Evolutionary conservation across 805 yeast genomes (phyloP), one percentile per base, ranked within the genome.

Genomic region (Candida railenensis): DNA sequence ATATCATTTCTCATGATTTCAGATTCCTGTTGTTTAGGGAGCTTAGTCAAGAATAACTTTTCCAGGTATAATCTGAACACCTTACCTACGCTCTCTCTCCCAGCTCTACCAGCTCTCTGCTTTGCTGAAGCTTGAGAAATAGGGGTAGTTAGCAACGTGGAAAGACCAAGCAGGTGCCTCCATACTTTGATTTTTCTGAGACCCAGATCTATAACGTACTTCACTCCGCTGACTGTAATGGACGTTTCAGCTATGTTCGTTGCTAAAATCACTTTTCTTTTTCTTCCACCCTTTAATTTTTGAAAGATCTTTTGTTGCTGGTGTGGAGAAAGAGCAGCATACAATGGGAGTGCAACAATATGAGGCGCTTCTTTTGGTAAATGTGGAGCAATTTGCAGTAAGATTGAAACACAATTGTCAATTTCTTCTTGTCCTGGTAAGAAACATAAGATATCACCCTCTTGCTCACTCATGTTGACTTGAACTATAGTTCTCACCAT

Each of bases 231-330:
- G 32, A 94, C 94, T 3, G 99, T 94, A 50, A 94, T 83, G 25
- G 99, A 94, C 0, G 99, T 94, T 70, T 94, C 99, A 0, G 99
- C 99, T 55, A 94, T 90, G 62, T 94, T 94, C 1, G 99, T 94
- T 5, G 98, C 89, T 48, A 94, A 67, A 22, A 94, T 87, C 37
- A 94, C 84, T 62, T 94, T 94, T 53, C 99, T 78, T 57, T 80
- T 80, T 56, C 83, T 75, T 9, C 21, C 21, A 11, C 22, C 22
- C 28, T 82, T 78, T 1, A 86, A 66, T 19, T 81, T 79, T 18
- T 77, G 73, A 55, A 94, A 94, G n/a, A 90, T 92, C 52, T 77
- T 75, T 58, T 84, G 80, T 62, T 94, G 99, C 52, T 84, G 85
- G 3, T 74, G 73, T 14, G 96, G 95, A 1, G 97, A 87, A 43